These are phyloP conservation scores for Sporothrix schenckii DNA, from an alignment of 2,329 filamentous ascomycete species.

Conservation along the genomic window DNA sequence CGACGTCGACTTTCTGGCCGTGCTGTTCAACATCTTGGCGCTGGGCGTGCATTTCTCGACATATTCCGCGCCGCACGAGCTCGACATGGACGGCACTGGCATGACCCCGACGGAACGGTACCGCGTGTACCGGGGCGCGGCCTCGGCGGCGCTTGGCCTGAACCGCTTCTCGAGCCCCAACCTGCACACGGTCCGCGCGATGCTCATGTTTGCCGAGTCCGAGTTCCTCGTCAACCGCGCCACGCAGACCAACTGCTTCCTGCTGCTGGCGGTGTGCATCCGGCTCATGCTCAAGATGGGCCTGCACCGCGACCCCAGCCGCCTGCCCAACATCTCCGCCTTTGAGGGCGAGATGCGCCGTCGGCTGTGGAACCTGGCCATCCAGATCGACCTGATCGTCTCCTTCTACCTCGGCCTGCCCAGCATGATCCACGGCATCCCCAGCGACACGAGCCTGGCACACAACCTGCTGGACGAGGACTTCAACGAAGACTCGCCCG, in stretches of 20 bases:
- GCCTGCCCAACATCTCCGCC: slow-evolving; percentile 54
- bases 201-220: slow-evolving; percentile 57
- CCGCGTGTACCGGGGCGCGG: slow-evolving; percentile 52
- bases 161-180: slow-evolving; percentile 57
- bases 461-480: slow-evolving; percentile 68
- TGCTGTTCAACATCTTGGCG: slow-evolving; percentile 43
- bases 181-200: slow-evolving; percentile 53
- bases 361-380: slow-evolving; percentile 56
- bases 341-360: slow-evolving; percentile 60
- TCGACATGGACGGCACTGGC: slow-evolving; percentile 49
- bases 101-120: slow-evolving; percentile 51
- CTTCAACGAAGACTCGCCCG: slow-evolving; percentile 58
- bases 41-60: slow-evolving; percentile 49
- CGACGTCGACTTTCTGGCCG: slow-evolving; percentile 40
- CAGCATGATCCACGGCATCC: slow-evolving; percentile 64
- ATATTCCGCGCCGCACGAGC: slow-evolving; percentile 50
- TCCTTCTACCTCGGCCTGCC: slow-evolving; percentile 70
- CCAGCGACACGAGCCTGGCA: slow-evolving; percentile 64
- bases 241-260: slow-evolving; percentile 58
- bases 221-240: slow-evolving; percentile 57
- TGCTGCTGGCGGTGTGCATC: slow-evolving; percentile 55
- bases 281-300: slow-evolving; percentile 63
- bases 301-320: slow-evolving; percentile 58
- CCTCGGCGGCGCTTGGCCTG: slow-evolving; percentile 55
- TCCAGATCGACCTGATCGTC: slow-evolving; percentile 65